Evolutionary conservation across 2,329 filamentous ascomycete genomes (phyloP), one percentile per base, ranked within the genome.

Genomic region (Epicoccum nigrum): DNA sequence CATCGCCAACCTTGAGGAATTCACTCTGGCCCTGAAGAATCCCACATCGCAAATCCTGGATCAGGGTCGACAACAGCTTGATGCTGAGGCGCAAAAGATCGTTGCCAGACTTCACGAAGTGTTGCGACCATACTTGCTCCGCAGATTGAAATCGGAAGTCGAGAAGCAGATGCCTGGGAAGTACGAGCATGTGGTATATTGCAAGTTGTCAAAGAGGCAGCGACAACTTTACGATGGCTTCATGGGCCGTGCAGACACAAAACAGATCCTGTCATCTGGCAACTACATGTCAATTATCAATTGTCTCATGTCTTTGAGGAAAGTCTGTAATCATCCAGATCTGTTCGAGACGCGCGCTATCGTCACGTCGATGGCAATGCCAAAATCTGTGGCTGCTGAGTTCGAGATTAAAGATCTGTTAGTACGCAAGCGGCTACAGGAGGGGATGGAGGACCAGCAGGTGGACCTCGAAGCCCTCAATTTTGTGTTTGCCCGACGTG

Each of bases 151-250:
- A 75, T 89, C 91, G 35, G 94, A 99, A 68, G 94, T 99, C 5
- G 95, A 99, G 76, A 97, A 97, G 76, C 94, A 99, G 71, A 96
- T 99, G 90, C 94, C 95, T 0, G 92, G 86, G 55, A 99, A 99
- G 72, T 96, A 96, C 68, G 95, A 99, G 72, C 92, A 97, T 67
- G 92, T 99, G 16, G 90, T 97, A 58, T 92, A 96, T 67, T 99
- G 94, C 73, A 89, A 93, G 35, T 80, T 99, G 4, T 97, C 93
- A 6, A 97, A 97, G 72, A 87, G 94, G 19, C 94, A 99, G 70
- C 86, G 94, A 34, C 94, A 96, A 74, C 79, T 99, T 7, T 99
- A 99, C 67, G 94, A 99, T 74, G 93, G 93, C 1, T 99, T 97
- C 74, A 86, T 99, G 77, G 91, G 90, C 27, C 86, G 92, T 48